Base-by-base conservation (phyloP, 177 flowering plant genomes). In the Vitis hybrid region DNA sequence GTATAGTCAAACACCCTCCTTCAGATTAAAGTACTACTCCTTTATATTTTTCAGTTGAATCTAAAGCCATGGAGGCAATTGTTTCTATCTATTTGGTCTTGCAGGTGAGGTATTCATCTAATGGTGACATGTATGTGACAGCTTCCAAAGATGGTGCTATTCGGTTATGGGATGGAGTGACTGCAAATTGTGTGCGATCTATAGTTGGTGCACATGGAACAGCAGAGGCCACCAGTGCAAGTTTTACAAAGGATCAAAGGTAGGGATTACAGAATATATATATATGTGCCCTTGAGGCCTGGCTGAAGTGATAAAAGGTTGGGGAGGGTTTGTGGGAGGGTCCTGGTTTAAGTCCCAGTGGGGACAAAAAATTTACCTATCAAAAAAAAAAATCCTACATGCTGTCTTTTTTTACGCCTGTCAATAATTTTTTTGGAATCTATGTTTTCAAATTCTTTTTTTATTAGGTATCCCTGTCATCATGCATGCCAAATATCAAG, bases 71-170 rank as follows among this genome's bases (percentile, higher is more conserved):
- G 13, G 55, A 46, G 51, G 24, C 40, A 59, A 72, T 52, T 56
- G 50, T 10, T 59, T 70, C 67, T 4, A 51, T 21, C 13, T 67
- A 9, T 75, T 72, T 68, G 14, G 40, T 52, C 40, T 40, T 79
- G 76, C 73, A 93, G 98, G 89, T 93, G 27, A 83, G 94, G 68
- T 93, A 91, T 84, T 89, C 96, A 63, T 79, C 91, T 70, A 84
- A 81, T 6, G 96, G 98, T 70, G 87, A 89, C 70, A 83, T 86
- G 88, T 93, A 93, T 82, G 96, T 88, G 13, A 91, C 98, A 58
- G 93, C 94, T 62, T 89, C 94, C 18, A 93, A 93, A 82, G 98
- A 93, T 84, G 96, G 98, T 67, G 84, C 84, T 72, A 70, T 93
- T 75, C 83, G 91, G 52, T 68, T 93, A 40, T 93, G 94, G 96